Conservation (phyloP, 371 early-diverging fungal species). For the Mucor piriformis region DNA sequence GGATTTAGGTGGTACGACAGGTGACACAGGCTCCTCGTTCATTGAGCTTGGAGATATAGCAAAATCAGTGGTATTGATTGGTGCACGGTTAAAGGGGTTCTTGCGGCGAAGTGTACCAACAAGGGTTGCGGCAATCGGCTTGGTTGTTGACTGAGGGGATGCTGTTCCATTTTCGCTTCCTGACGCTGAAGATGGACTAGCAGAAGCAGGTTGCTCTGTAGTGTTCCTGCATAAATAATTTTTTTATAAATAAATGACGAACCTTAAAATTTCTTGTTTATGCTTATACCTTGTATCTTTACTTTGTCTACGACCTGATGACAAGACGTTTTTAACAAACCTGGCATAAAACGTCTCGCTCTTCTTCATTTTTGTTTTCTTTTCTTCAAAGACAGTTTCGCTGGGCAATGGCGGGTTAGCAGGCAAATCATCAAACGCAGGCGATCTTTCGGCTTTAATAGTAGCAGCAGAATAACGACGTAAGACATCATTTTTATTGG, state of each 20-base stretch:
- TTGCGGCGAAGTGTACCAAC: conserved; percentile 47
- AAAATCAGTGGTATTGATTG: conserved; percentile 23
- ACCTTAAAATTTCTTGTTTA: not conserved
- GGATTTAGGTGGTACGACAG: conserved; percentile 30
- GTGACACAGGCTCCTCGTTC: conserved; percentile 15
- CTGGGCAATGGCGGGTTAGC: conserved; percentile 23
- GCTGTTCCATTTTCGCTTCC: not conserved
- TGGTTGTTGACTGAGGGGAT: conserved; percentile 10
- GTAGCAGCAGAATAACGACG: conserved; percentile 33
- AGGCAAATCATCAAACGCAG: conserved; percentile 14
- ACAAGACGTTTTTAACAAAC: conserved; percentile 36
- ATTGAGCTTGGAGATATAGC: conserved; percentile 16
- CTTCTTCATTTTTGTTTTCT: conserved; percentile 33
- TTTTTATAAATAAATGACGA: not conserved
- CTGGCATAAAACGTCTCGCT: conserved; percentile 47
- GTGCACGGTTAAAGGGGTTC: conserved; percentile 36
- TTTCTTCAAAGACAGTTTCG: not conserved
- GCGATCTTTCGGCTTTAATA: conserved; percentile 18
- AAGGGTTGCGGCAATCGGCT: conserved; percentile 15
- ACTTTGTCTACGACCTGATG: conserved; percentile 30
- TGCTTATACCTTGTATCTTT: conserved; percentile 17
- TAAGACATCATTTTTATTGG: conserved; percentile 1
- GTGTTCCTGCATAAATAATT: conserved; percentile 12
- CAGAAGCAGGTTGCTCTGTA: conserved; percentile 4
- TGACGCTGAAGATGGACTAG: not conserved